Conservation (phyloP, 306 rosid genomes). For the Dryas octopetala region DNA sequence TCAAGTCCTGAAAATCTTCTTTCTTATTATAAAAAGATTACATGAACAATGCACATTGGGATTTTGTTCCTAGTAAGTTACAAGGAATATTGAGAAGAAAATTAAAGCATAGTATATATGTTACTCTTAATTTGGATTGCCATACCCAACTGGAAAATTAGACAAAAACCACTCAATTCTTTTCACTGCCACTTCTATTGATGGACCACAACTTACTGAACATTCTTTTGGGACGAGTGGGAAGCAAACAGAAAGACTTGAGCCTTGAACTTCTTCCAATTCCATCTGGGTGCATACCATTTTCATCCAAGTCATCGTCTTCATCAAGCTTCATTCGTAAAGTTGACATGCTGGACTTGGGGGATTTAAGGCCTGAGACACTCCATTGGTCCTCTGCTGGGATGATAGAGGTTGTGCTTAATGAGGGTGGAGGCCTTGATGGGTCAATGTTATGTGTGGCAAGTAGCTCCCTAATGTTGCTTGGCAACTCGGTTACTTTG, state of each 20-base stretch:
- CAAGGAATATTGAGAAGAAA: conserved; percentile 35
- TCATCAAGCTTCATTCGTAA: conserved; percentile 92
- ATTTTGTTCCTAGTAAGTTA: conserved; percentile 63
- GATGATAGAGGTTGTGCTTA: conserved; percentile 60
- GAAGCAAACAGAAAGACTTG: conserved; percentile 65
- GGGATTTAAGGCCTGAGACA: conserved; percentile 79
- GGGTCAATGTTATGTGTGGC: conserved; percentile 78
- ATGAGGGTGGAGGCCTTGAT: conserved; percentile 57
- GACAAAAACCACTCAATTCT: conserved; percentile 62
- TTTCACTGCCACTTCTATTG: conserved; percentile 65
- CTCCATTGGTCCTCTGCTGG: conserved; percentile 90
- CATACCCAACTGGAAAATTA: conserved; percentile 28
- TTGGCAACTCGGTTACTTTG: conserved; percentile 71
- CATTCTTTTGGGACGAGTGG: conserved; percentile 82
- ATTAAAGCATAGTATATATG: conserved; percentile 39
- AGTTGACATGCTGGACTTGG: conserved; percentile 75
- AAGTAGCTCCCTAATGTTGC: conserved; percentile 81
- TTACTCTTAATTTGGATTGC: conserved; percentile 45
- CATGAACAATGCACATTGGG: conserved; percentile 66
- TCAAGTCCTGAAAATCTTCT: conserved; percentile 43
- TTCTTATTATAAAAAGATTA: conserved; percentile 66
- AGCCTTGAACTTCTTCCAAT: conserved; percentile 58
- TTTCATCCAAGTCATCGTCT: conserved; percentile 67
- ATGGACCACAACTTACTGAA: conserved; percentile 84
- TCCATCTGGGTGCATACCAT: conserved; percentile 44